Conservation (phyloP, 1,284 basidiomycete genomes). For the Cutaneotrichosporon cyanovorans region DNA sequence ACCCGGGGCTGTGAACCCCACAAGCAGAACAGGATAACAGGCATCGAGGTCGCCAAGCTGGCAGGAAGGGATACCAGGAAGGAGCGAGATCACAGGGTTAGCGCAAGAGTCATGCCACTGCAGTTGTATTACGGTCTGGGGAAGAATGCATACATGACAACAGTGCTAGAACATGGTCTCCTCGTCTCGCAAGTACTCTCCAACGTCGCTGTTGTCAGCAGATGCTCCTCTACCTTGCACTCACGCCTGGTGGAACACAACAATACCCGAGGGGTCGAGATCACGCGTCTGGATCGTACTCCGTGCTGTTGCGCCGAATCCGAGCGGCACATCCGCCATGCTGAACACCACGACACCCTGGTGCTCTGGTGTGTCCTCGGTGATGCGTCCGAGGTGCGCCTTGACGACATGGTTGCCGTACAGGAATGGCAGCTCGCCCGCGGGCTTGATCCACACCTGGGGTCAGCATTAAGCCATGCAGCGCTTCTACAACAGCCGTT, state of each 20-base stretch:
- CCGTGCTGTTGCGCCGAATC: slow-evolving; percentile 94
- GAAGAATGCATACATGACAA: slow-evolving; percentile 19
- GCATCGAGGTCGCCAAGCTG: not conserved
- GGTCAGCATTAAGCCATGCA: not conserved
- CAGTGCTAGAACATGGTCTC: slow-evolving; percentile 49
- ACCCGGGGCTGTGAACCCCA: not conserved
- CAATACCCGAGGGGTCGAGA: slow-evolving; percentile 94
- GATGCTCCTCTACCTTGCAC: slow-evolving; percentile 28
- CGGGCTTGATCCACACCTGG: slow-evolving; percentile 98
- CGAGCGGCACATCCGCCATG: slow-evolving; percentile 89
- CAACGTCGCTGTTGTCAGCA: slow-evolving; percentile 64
- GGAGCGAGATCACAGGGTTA: not conserved
- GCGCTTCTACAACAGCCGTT: not conserved
- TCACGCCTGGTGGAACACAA: slow-evolving; percentile 97
- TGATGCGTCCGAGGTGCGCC: slow-evolving; percentile 96
- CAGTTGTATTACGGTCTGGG: not conserved
- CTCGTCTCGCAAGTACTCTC: slow-evolving; percentile 92
- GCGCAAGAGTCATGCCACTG: not conserved
- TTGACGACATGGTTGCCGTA: slow-evolving; percentile 99
- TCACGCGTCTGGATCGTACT: slow-evolving; percentile 95
- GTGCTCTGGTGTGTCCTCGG: slow-evolving; percentile 98
- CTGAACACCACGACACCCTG: slow-evolving; percentile 95
- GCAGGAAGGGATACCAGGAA: not conserved
- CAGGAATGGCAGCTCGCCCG: slow-evolving; percentile 98
- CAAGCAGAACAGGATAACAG: no score